A percentile compares a stretch with the other conserved stretches of the same genome.
These are phyloP conservation scores for Casuarina equisetifolia DNA, from an alignment of 306 rosid genomes.

Conservation along the genomic window DNA sequence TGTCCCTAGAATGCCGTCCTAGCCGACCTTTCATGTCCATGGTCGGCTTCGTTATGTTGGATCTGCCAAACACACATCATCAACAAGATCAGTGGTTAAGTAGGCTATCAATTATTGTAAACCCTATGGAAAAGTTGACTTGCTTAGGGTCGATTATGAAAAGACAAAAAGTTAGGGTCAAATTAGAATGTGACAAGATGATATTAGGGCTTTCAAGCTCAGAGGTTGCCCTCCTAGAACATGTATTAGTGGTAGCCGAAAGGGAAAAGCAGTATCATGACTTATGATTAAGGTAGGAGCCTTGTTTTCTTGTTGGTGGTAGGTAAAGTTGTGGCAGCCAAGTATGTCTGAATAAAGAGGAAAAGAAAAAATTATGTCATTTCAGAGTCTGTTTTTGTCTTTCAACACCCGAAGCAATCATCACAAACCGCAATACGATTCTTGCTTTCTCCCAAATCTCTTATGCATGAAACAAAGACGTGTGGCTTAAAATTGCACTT, in stretches of 20 bases:
- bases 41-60: conserved; percentile 11
- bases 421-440: background rate
- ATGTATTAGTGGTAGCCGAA: conserved; percentile 53
- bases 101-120: conserved; percentile 17
- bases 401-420: background rate
- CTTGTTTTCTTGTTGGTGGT: conserved; percentile 33
- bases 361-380: conserved; percentile 16
- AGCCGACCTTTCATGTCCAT: conserved; percentile 26
- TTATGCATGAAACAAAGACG: background rate
- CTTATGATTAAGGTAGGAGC: conserved; percentile 42
- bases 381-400: conserved; percentile 13
- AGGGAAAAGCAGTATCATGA: conserved; percentile 25
- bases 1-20: conserved; percentile 19
- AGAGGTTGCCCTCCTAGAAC: conserved; percentile 11
- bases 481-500: conserved; percentile 8
- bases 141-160: background rate
- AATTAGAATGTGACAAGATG: conserved; percentile 26
- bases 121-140: conserved; percentile 30
- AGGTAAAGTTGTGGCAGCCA: conserved; percentile 36
- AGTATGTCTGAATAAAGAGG: conserved; percentile 11
- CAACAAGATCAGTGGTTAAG: background rate
- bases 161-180: conserved; percentile 17
- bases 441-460: background rate
- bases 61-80: conserved; percentile 5
- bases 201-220: conserved; percentile 16